Base-by-base conservation (phyloP, 139 green algal genomes). In the Zygnema circumcarinatum region DNA sequence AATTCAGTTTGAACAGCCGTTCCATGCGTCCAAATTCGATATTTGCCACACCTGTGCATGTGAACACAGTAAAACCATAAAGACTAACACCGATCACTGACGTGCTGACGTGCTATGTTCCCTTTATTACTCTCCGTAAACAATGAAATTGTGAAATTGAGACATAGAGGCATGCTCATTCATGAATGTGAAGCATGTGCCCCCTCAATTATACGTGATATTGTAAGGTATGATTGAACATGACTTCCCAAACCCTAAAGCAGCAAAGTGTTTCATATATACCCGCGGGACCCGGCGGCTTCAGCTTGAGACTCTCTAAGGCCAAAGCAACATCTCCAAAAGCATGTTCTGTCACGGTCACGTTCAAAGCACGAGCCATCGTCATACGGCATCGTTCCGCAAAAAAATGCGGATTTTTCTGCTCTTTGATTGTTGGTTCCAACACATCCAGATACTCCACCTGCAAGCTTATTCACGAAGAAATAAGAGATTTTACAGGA, bases 1-100 rank as follows among this genome's bases (percentile, higher is more conserved):
- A 38, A 69, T 88, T 52, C 31, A 88, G 38, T 36, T 41, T 38
- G 38, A 86, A 88, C 1, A 88, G 35, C 25, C 41, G 73, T 52
- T 88, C 83, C 69, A 88, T n/a, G 21, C 74, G 39, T n/a, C 83
- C 83, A 88, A 88, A 88, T 75, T 88, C 83, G n/a, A 88, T 52
- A 32, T 86, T 88, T 38, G 83, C 69, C 29, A 68, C n/a, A 21
- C 74, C 53, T 31, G 7, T n/a, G n/a, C n/a, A n/a, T n/a, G n/a
- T n/a, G n/a, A n/a, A n/a, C n/a, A n/a, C n/a, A n/a, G n/a, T n/a
- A n/a, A n/a, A n/a, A n/a, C n/a, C n/a, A n/a, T n/a, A n/a, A n/a
- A n/a, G n/a, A n/a, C n/a, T n/a, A n/a, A n/a, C n/a, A n/a, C n/a
- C n/a, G n/a, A n/a, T n/a, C n/a, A n/a, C n/a, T n/a, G n/a, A n/a